Evolutionary conservation across 805 yeast species (phyloP).

Genomic region (Saturnispora besseyi): DNA sequence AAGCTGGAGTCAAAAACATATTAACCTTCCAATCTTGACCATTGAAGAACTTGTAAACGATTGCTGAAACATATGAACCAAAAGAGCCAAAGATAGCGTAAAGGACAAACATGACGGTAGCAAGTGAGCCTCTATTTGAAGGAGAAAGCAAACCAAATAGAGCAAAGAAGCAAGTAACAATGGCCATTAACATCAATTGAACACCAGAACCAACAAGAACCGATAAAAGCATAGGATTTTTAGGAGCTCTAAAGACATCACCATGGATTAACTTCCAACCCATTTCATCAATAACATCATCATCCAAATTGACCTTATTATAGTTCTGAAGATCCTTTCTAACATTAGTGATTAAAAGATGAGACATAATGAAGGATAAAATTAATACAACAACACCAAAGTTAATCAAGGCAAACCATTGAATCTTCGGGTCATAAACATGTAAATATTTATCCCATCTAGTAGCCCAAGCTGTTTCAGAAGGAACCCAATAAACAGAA

Average conservation of each 20-base stretch:
- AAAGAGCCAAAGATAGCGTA: constrained; percentile 73
- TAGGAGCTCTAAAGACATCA: constrained; percentile 86
- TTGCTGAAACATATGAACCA: constrained; percentile 84
- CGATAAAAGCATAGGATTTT: constrained; percentile 59
- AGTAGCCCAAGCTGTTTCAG: constrained; percentile 87
- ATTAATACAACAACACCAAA: constrained; percentile 74
- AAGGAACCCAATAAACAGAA: constrained; percentile 62
- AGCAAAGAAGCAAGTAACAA: constrained; percentile 70
- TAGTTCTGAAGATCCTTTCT: constrained; percentile 80
- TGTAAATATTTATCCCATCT: constrained; percentile 97
- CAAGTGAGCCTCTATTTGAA: constrained; percentile 86
- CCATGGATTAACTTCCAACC: constrained; percentile 98
- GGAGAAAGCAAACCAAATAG: constrained; percentile 86
- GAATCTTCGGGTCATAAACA: constrained; percentile 85
- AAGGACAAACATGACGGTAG: constrained; percentile 81
- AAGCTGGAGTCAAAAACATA: constrained; percentile 68
- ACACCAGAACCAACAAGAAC: constrained; percentile 81
- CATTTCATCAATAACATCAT: constrained; percentile 81
- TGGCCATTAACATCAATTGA: constrained; percentile 71
- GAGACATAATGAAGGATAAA: constrained; percentile 68
- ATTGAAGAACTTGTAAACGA: constrained; percentile 78
- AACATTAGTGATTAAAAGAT: constrained; percentile 69
- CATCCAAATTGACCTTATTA: constrained; percentile 81
- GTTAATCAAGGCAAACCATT: constrained; percentile 90
- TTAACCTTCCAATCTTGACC: constrained; percentile 89